A percentile compares a stretch with the other conserved stretches of the same genome.
phyloP scores from a whole-genome alignment of 768 basidiomycete species.

The Boletus rex-veris region DNA sequence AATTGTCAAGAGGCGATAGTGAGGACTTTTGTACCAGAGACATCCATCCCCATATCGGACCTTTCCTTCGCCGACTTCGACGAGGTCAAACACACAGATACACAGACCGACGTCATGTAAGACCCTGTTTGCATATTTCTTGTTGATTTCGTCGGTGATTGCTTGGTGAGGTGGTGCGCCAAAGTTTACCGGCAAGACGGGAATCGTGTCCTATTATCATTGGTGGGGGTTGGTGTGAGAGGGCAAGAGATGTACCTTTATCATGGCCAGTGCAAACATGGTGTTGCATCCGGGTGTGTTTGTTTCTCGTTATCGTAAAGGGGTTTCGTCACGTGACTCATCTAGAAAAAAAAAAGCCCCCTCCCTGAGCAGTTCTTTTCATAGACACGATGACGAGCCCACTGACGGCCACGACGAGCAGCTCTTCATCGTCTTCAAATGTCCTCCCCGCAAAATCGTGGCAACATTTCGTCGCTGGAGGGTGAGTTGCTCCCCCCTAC shows the following conservation, averaged over 20 bases:
- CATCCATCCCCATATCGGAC: constrained; percentile 93
- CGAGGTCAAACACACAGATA: constrained; percentile 84
- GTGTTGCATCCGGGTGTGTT: too few species aligned
- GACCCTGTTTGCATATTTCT: constrained; percentile 92
- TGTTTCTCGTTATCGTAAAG: not conserved
- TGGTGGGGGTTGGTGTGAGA: not conserved
- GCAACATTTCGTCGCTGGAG: constrained; percentile 84
- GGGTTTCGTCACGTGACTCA: constrained; percentile 13
- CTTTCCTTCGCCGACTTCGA: constrained; percentile 85
- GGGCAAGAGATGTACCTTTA: constrained; percentile 32
- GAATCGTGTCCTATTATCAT: constrained; percentile 73
- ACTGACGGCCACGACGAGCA: constrained; percentile 8
- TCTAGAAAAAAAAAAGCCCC: not conserved
- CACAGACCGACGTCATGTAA: constrained; percentile 90
- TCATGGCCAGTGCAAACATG: constrained; percentile 48
- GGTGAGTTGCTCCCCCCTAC: constrained; percentile 46
- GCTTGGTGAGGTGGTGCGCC: constrained; percentile 74
- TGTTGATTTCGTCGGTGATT: constrained; percentile 82
- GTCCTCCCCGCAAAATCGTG: constrained; percentile 72
- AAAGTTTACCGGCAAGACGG: constrained; percentile 86
- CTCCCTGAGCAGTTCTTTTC: not conserved
- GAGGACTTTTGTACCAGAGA: constrained; percentile 87
- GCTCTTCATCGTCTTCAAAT: constrained; percentile 33
- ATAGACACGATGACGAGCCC: constrained; percentile 15
- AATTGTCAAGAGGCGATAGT: not conserved